These are phyloP conservation scores for Aspergillus quadrilineatus DNA, from an alignment of 2,329 filamentous ascomycete species.

Conservation along the genomic window DNA sequence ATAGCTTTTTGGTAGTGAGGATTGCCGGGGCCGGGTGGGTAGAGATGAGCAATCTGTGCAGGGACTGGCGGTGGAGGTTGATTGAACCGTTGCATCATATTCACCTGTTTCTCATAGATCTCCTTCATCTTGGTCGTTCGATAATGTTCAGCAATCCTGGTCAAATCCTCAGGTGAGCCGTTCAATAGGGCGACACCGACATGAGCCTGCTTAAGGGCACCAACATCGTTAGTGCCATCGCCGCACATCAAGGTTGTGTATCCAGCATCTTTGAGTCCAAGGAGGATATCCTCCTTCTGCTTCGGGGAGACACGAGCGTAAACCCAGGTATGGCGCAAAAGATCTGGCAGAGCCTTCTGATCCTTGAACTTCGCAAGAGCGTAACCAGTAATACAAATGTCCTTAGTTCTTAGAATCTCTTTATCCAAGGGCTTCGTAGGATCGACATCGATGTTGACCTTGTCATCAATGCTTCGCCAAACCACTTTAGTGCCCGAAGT, in stretches of 20 bases:
- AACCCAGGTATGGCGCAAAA: constrained; percentile 91
- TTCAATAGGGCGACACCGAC: constrained; percentile 95
- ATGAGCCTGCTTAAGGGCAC: constrained; percentile 95
- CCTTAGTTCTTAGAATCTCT: constrained; percentile 78
- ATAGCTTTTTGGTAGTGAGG: constrained; percentile 94
- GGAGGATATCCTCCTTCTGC: constrained; percentile 98
- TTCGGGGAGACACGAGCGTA: constrained; percentile 97
- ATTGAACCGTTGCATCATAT: constrained; percentile 92
- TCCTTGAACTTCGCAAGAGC: constrained; percentile 85
- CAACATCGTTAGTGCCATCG: constrained; percentile 97
- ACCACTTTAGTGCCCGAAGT: constrained; percentile 76
- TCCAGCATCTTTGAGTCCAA: constrained; percentile 91
- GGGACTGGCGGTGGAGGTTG: constrained; percentile 90
- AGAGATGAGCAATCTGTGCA: constrained; percentile 87
- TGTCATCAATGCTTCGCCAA: constrained; percentile 94
- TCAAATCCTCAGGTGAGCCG: constrained; percentile 85
- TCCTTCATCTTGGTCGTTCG: constrained; percentile 98
- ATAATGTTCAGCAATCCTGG: constrained; percentile 87
- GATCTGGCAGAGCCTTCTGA: constrained; percentile 70
- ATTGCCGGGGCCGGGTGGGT: constrained; percentile 84
- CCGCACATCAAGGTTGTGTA: constrained; percentile 99
- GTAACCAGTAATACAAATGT: constrained; percentile 94
- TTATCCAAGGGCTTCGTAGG: constrained; percentile 75
- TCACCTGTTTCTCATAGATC: constrained; percentile 92
- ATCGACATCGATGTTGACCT: constrained; percentile 79